Evolutionary conservation across 345 rosid species (phyloP).

Genomic region (Rhodamnia argentea): DNA sequence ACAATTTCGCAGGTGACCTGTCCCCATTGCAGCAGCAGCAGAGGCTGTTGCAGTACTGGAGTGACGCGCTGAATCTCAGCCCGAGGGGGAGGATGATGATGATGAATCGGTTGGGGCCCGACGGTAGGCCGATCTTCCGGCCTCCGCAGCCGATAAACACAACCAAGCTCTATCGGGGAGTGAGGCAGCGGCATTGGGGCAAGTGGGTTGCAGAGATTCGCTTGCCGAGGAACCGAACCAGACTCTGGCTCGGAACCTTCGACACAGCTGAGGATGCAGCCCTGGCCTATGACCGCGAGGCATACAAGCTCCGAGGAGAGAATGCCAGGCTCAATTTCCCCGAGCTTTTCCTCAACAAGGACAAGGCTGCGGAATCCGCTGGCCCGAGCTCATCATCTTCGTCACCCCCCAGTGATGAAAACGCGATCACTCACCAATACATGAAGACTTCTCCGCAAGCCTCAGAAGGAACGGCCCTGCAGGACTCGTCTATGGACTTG

Average conservation of each 20-base stretch:
- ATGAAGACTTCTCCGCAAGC: conserved; percentile 10
- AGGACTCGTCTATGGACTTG: background rate
- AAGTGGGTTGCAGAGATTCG: conserved; percentile 99
- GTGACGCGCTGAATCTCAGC: conserved; percentile 49
- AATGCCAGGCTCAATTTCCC: conserved; percentile 87
- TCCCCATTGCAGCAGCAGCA: conserved; percentile 35
- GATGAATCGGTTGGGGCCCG: conserved; percentile 65
- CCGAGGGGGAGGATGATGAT: conserved; percentile 74
- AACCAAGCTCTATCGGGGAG: conserved; percentile 84
- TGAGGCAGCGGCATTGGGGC: conserved; percentile 95
- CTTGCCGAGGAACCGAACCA: conserved; percentile 78
- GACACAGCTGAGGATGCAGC: conserved; percentile 94
- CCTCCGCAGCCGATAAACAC: conserved; percentile 64
- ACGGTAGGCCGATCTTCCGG: conserved; percentile 37
- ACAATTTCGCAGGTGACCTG: conserved; percentile 12
- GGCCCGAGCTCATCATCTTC: conserved; percentile 17
- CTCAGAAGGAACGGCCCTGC: conserved; percentile 3
- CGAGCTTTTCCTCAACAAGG: conserved; percentile 58
- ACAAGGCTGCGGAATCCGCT: conserved; percentile 13
- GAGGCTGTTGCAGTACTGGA: conserved; percentile 54
- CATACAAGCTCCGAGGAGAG: conserved; percentile 77
- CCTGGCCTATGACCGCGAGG: conserved; percentile 86
- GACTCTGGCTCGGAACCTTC: conserved; percentile 95
- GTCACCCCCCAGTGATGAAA: background rate
- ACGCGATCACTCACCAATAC: conserved; percentile 1